These are phyloP conservation scores for Pyrenochaeta sp. DNA, from an alignment of 2,329 filamentous ascomycete genomes.

Conservation along the genomic window DNA sequence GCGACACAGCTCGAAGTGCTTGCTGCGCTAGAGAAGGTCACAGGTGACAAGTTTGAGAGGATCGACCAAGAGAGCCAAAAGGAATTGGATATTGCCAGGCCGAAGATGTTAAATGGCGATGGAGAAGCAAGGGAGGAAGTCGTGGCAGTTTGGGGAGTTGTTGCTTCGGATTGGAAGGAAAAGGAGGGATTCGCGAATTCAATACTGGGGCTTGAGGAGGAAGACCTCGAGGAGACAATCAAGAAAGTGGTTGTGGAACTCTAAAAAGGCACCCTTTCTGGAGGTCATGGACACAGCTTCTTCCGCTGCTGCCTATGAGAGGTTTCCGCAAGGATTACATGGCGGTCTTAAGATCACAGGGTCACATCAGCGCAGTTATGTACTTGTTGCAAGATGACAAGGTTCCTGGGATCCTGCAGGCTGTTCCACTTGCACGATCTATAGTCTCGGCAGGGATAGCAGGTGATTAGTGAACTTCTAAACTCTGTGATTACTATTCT, in stretches of 20 bases:
- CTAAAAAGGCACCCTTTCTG: conserved; percentile 11
- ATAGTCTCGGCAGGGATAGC: background rate
- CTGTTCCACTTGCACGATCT: background rate
- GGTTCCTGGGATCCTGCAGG: background rate
- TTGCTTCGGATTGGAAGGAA: conserved; percentile 44
- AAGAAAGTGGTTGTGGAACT: conserved; percentile 29
- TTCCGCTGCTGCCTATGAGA: background rate
- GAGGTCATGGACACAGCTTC: background rate
- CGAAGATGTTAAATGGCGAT: conserved; percentile 46
- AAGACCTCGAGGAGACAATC: conserved; percentile 43
- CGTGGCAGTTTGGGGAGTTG: conserved; percentile 45
- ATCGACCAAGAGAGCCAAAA: conserved; percentile 50
- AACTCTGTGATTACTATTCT: conserved; percentile 3
- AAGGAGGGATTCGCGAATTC: conserved; percentile 44
- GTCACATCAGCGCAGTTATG: background rate
- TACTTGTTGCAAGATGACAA: background rate
- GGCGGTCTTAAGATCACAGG: background rate
- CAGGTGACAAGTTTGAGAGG: conserved; percentile 61
- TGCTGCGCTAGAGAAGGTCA: conserved; percentile 62
- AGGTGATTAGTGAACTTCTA: conserved; percentile 15
- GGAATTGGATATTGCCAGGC: conserved; percentile 31
- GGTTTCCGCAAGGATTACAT: background rate
- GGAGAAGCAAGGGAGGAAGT: conserved; percentile 42
- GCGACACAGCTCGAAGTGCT: conserved; percentile 68
- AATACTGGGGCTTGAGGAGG: conserved; percentile 41